phyloP scores from a whole-genome alignment of 495 filamentous ascomycete genomes.

The Acidiella bohemica region DNA sequence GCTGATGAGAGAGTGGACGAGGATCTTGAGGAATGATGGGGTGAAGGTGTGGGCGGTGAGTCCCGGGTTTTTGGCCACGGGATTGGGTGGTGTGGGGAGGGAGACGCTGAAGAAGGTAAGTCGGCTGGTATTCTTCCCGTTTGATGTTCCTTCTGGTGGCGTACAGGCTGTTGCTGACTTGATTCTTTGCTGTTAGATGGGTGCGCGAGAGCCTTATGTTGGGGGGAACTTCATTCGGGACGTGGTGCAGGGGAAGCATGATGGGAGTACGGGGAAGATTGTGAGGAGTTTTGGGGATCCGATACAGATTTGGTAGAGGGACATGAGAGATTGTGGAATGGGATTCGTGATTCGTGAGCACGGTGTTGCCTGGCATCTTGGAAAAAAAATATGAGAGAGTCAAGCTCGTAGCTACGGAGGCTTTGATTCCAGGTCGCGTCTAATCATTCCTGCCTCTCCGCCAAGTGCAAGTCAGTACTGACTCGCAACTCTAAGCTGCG shows the following conservation, averaged over 20 bases:
- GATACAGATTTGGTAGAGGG: conserved; percentile 13
- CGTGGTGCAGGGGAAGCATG: conserved; percentile 22
- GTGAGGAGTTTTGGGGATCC: conserved; percentile 7
- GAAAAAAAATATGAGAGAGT: background rate
- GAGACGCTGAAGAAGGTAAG: conserved; percentile 23
- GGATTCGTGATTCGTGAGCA: background rate
- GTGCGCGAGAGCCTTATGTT: conserved; percentile 18
- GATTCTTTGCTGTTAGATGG: conserved; percentile 21
- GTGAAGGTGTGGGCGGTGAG: conserved; percentile 45
- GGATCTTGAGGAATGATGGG: conserved; percentile 40
- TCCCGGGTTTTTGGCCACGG: conserved; percentile 46
- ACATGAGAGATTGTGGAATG: background rate
- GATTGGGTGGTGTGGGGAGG: conserved; percentile 30
- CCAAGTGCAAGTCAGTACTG: too few species aligned
- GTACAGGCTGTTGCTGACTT: too few species aligned
- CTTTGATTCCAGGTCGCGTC: too few species aligned
- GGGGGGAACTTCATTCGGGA: conserved; percentile 17
- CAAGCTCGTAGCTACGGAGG: too few species aligned
- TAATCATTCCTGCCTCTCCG: too few species aligned
- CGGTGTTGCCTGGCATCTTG: background rate
- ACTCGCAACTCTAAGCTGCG: too few species aligned
- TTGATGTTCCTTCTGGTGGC: background rate
- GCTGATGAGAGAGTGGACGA: conserved; percentile 47
- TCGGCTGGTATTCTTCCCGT: background rate
- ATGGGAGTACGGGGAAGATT: conserved; percentile 20